phyloP scores from a whole-genome alignment of 1,284 basidiomycete species.

The Wallemia ichthyophaga region DNA sequence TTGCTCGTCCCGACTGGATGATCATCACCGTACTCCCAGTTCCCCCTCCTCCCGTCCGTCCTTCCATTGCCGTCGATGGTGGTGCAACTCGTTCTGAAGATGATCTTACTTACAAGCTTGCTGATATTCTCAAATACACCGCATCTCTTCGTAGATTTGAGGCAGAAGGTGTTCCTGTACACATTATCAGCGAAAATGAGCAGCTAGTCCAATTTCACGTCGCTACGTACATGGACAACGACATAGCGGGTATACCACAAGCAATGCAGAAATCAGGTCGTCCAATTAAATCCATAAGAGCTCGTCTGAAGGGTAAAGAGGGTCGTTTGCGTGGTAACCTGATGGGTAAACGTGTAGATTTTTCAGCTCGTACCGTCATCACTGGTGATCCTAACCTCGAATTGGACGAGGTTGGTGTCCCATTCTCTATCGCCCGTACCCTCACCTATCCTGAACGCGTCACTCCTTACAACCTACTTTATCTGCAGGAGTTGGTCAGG shows the following conservation, averaged over 20 bases:
- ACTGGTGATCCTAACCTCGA: constrained; percentile 95
- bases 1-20: constrained; percentile 98
- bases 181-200: constrained; percentile 87
- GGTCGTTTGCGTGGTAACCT: constrained; percentile 89
- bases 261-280: constrained; percentile 91
- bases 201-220: constrained; percentile 93
- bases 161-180: constrained; percentile 83
- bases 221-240: constrained; percentile 99
- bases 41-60: constrained; percentile 88
- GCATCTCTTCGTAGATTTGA: constrained; percentile 74
- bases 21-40: constrained; percentile 92
- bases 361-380: constrained; percentile 96
- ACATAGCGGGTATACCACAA: constrained; percentile 92
- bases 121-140: constrained; percentile 88
- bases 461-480: constrained; percentile 86
- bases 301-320: constrained; percentile 94
- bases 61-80: constrained; percentile 85
- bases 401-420: constrained; percentile 90
- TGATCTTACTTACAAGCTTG: constrained; percentile 93
- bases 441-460: constrained; percentile 94
- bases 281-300: constrained; percentile 93
- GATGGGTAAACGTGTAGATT: constrained; percentile 99
- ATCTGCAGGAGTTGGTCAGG: constrained; percentile 81
- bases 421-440: constrained; percentile 90
- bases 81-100: constrained; percentile 90